These are phyloP conservation scores for Microstegium vimineum DNA, from an alignment of 176 grass and related monocot species.

Conservation along the genomic window DNA sequence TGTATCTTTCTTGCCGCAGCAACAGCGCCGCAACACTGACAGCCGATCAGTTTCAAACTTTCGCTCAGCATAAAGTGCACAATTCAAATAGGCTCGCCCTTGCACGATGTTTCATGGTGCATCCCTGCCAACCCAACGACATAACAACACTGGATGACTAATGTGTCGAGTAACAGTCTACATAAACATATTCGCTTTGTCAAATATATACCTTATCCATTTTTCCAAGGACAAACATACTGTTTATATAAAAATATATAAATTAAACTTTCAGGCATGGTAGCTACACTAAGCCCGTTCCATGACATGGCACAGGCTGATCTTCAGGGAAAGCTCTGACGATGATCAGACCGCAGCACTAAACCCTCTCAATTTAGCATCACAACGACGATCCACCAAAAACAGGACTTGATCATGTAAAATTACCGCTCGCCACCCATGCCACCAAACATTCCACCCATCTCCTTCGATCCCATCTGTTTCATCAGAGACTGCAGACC, in stretches of 20 bases:
- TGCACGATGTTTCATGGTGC: not conserved
- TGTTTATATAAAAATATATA: not conserved
- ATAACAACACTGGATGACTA: not conserved
- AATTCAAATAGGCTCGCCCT: not conserved
- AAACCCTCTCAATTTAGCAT: not conserved
- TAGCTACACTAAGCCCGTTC: not conserved
- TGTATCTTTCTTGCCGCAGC: too few relatives aligned
- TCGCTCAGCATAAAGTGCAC: not conserved
- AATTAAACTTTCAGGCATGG: not conserved
- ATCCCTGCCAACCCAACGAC: not conserved
- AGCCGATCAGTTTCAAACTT: too few relatives aligned
- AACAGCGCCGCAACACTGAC: too few relatives aligned
- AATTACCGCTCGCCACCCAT: conserved; percentile 36
- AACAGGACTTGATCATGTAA: not conserved
- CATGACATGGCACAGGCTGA: conserved; percentile 3
- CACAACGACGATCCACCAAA: not conserved
- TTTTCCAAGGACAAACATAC: not conserved
- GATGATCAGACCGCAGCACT: not conserved
- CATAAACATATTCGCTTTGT: not conserved
- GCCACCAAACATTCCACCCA: conserved; percentile 70
- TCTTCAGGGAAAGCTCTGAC: not conserved
- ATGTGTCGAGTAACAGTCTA: not conserved
- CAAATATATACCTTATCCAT: not conserved
- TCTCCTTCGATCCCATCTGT: conserved; percentile 85
- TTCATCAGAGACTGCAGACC: conserved; percentile 83